Base-by-base conservation (phyloP, 192 early-diverging fungal genomes). In the Spinellus fusiger region DNA sequence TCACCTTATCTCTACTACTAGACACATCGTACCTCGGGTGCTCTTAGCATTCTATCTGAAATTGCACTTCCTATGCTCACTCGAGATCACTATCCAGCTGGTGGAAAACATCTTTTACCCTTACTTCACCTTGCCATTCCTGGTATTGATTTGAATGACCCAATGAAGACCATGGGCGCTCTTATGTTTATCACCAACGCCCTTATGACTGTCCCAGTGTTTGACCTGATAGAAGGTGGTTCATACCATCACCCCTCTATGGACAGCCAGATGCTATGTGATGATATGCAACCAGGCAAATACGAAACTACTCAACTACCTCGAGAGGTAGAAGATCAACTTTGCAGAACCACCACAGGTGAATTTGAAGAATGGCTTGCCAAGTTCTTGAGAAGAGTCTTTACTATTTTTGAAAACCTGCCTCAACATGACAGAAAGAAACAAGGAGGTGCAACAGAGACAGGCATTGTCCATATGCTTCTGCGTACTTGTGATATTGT, bases 81-180 rank as follows among this genome's bases (percentile, higher is more conserved):
- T 59, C 81, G 90, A 18, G 52, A 71, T 1, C 85, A 90, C 62
- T 98, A 87, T 68, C 88, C 93, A 5, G 79, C 87, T 40, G 95
- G 95, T 9, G 94, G 86, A 4, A 84, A 86, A 62, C 88, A 95
- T 66, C 56, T 98, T 0, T 65, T 84, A 0, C 82, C 86, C 12
- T 71, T 98, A 56, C 73, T 98, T 34, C 81, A 86, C 34, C 77
- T 94, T 2, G 82, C 82, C 4, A 82, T 94, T 12, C 94, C 94
- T 0, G 95, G 93, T 25, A 90, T 98, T 28, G 94, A 98, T 63
- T 75, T 94, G 66, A 98, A 98, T 70, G 95, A 98, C 56, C 84
- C 89, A 1, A 79, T 70, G 31, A 98, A 96, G 69, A 85, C 94
- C 4, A 81, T 79, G 28, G 74, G 79, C 15, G 77, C 91, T 2